Evolutionary conservation across 2,329 filamentous ascomycete species (phyloP).

Genomic region (Alternaria viburni): DNA sequence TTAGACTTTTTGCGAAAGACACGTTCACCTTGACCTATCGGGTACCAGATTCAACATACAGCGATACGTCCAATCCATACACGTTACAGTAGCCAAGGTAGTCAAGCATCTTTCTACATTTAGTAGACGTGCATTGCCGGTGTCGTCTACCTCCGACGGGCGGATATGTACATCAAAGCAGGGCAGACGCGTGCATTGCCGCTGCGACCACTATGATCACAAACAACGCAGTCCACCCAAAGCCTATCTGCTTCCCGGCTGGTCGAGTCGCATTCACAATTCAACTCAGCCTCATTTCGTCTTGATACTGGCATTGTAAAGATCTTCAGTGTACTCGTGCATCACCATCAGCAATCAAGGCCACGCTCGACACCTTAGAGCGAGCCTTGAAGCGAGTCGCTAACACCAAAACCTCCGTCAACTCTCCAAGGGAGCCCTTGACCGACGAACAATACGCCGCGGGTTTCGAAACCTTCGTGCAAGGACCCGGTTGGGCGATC

Average conservation of each 20-base stretch:
- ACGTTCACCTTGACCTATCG: not conserved
- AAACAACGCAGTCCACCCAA: not conserved
- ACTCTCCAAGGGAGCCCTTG: not conserved
- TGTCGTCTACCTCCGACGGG: not conserved
- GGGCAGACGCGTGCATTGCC: not conserved
- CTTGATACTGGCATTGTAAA: not conserved
- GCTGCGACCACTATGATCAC: too few relatives aligned
- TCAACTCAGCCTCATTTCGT: not conserved
- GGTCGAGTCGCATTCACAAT: not conserved
- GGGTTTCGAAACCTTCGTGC: conserved; percentile 56
- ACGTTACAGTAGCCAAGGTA: not conserved
- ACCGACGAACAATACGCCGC: not conserved
- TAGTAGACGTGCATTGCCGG: not conserved
- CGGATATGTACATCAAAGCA: not conserved
- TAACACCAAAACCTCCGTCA: not conserved
- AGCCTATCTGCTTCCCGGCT: not conserved
- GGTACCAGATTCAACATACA: not conserved
- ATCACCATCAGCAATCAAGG: not conserved
- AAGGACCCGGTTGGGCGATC: conserved; percentile 42
- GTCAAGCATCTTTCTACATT: not conserved
- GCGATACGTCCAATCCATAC: not conserved
- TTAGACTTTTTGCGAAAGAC: not conserved
- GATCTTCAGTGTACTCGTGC: not conserved
- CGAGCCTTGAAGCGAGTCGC: not conserved
- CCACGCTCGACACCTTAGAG: not conserved